These are phyloP conservation scores for Apiospora marii DNA, from an alignment of 2,329 filamentous ascomycete species.

Conservation along the genomic window DNA sequence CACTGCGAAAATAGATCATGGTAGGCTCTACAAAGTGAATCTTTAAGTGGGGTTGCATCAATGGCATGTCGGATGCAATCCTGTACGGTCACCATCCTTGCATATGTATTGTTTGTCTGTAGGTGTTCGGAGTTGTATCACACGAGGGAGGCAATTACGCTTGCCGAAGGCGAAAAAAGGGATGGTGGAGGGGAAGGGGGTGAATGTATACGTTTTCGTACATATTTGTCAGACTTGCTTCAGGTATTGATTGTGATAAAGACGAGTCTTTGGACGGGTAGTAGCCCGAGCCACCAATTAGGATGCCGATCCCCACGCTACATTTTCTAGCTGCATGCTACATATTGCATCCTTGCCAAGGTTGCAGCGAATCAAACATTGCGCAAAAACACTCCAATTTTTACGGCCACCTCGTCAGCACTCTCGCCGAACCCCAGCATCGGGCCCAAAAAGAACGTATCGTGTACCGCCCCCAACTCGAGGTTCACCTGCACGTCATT, in stretches of 20 bases:
- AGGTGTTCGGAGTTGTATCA: not conserved
- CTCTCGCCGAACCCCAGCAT: slow-evolving; percentile 51
- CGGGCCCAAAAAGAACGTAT: slow-evolving; percentile 51
- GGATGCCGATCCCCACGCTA: too few species aligned
- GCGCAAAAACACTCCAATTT: slow-evolving; percentile 35
- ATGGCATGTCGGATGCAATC: not conserved
- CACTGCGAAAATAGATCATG: not conserved
- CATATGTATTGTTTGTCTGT: not conserved
- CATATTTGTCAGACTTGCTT: too few species aligned
- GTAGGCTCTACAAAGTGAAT: not conserved
- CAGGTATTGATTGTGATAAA: too few species aligned
- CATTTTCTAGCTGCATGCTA: not conserved
- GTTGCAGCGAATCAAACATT: not conserved
- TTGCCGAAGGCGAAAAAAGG: not conserved
- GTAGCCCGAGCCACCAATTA: too few species aligned
- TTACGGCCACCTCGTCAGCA: slow-evolving; percentile 33
- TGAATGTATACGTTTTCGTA: not conserved
- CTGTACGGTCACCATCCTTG: not conserved
- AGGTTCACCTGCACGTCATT: slow-evolving; percentile 47
- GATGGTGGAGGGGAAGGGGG: not conserved
- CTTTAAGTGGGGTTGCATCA: not conserved
- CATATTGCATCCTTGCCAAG: not conserved
- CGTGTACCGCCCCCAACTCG: slow-evolving; percentile 52
- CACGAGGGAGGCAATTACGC: not conserved
- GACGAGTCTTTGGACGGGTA: too few species aligned